phyloP scores from a whole-genome alignment of 2,329 filamentous ascomycete genomes.

The Cladosporium colombiae region DNA sequence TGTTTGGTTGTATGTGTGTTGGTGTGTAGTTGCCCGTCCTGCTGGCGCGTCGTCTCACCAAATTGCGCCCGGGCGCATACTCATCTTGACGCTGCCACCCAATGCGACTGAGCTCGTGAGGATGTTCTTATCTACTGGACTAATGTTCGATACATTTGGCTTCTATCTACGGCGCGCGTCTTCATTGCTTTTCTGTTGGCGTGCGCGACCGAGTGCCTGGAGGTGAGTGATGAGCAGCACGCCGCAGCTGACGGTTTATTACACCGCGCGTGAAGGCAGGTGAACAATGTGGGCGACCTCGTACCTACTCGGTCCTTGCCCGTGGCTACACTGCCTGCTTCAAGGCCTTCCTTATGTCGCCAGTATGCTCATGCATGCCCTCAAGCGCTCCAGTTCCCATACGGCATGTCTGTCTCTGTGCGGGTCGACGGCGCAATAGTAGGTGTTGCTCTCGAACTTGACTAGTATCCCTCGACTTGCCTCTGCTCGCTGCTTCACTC shows the following conservation, averaged over 20 bases:
- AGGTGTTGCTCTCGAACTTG: background rate
- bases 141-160: background rate
- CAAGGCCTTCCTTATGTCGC: background rate
- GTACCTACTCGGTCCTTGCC: background rate
- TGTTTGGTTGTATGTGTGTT: background rate
- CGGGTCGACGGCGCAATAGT: background rate
- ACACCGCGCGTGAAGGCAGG: background rate
- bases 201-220: background rate
- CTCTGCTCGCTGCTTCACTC: background rate
- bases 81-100: background rate
- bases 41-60: background rate
- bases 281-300: background rate
- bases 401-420: background rate
- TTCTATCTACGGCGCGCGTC: background rate
- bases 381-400: background rate
- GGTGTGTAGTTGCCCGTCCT: background rate
- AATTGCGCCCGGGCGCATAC: background rate
- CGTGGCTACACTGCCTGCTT: background rate
- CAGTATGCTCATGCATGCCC: background rate
- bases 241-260: background rate
- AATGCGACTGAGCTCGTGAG: background rate
- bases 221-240: background rate
- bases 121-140: background rate
- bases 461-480: background rate
- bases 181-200: background rate